Evolutionary conservation across 306 rosid species (phyloP), one percentile per base, ranked within the genome.

Genomic region (Vigna radiata): DNA sequence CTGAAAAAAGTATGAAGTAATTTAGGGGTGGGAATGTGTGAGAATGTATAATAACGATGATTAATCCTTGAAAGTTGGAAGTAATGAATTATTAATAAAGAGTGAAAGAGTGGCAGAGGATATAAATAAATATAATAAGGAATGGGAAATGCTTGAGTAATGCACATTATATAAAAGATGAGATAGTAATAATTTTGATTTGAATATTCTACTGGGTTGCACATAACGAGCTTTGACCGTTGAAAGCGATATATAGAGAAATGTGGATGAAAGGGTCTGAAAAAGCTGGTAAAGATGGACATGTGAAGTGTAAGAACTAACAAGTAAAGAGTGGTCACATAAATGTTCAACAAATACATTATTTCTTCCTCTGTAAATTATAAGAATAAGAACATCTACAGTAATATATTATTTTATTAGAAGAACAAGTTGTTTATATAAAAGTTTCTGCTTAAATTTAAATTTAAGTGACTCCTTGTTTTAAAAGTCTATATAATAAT

Each of bases 201-300:
- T 41, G 46, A 41, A 21, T 68, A 73, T 12, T 52, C 52, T 58
- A 74, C 1, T 7, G 9, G 1, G 16, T 49, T 47, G 61, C 16
- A 47, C 33, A 49, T 43, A 48, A 17, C 68, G 64, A 85, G 83
- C 16, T 43, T 81, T 81, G 86, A 64, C 66, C 74, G 71, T 64
- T 74, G 77, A 49, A 68, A 33, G 7, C 6, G 7, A 33, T 33
- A 33, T 1, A 33, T 1, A 33, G 37, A 33, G 37, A 33, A 33
- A 33, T 33, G 37, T 33, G 37, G 37, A 33, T 56, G 46, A 47
- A 25, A 14, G 44, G 77, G 83, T 83, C 83, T 84, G 84, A 62
- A 83, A 82, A 33, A 5, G 37, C 6, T 33, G 1, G 37, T 33
- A 5, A 33, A 5, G 37, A 33, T 33, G 6, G 37, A 33, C 65